Evolutionary conservation across 192 early-diverging fungal species (phyloP), one percentile per base, ranked within the genome.

Genomic region (Kickxella alabastrina): DNA sequence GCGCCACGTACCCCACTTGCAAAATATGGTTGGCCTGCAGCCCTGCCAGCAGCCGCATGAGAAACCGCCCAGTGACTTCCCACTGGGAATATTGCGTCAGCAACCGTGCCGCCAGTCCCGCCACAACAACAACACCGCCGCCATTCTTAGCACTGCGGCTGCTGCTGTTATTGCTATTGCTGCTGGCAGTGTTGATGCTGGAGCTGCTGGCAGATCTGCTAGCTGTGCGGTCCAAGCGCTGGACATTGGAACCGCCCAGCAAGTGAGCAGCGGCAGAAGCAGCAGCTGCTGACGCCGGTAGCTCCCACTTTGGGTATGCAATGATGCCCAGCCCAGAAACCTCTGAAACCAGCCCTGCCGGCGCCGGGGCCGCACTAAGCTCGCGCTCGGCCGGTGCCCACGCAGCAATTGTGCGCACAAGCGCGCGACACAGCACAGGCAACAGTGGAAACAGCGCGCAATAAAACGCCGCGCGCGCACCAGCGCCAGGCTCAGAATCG

Each of bases 41-140:
- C 0, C 59, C 54, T 5, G 63, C 27, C 40, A 66, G 40, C 17
- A 67, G 22, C 4, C 37, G 54, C 59, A 75, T 63, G 49, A 75
- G 18, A 6, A 75, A 42, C 10, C 34, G 21, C 19, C 71, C 71
- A 2, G 63, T 31, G 4, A 64, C 51, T 43, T 56, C 64, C 71
- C 71, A 75, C 52, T 75, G 71, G 48, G 71, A 63, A 42, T 67
- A 67, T 55, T 75, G 71, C 37, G 71, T 40, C 42, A 75, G 5
- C 43, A 75, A 52, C 17, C 71, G 63, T 2, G 59, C 71, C 2
- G 52, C 44, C 5, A 75, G 23, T 23, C 55, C 71, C 3, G 64
- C 35, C n/a, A n/a, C n/a, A n/a, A n/a, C n/a, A n/a, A n/a, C n/a
- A n/a, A n/a, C n/a, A n/a, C n/a, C n/a, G n/a, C n/a, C n/a, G n/a